Percentiles rank a stretch among this genome's conserved stretches.
phyloP scores from a whole-genome alignment of 2,329 filamentous ascomycete genomes.

The Neofusicoccum ribis region DNA sequence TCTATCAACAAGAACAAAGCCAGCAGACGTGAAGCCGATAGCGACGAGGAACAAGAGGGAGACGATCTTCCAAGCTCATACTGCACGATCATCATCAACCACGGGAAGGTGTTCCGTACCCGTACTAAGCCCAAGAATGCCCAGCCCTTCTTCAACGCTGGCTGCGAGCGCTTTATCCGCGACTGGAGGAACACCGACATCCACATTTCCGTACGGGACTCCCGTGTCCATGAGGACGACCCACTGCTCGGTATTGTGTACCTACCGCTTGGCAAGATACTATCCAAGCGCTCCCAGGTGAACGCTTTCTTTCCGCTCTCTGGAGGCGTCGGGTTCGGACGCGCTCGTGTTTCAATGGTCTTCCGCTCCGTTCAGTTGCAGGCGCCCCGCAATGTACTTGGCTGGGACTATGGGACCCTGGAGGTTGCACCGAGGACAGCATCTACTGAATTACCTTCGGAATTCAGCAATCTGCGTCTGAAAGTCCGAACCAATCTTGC shows the following conservation, averaged over 20 bases:
- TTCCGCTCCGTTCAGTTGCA: slow-evolving; percentile 69
- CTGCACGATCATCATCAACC: slow-evolving; percentile 72
- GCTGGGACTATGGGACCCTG: slow-evolving; percentile 72
- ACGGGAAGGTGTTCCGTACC: slow-evolving; percentile 68
- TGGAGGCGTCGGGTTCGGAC: slow-evolving; percentile 72
- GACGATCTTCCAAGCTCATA: slow-evolving; percentile 69
- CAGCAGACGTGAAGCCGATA: slow-evolving; percentile 51
- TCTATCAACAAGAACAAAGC: slow-evolving; percentile 56
- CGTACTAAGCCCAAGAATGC: slow-evolving; percentile 76
- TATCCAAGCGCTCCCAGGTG: slow-evolving; percentile 64
- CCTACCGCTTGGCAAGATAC: slow-evolving; percentile 62
- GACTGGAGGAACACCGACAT: slow-evolving; percentile 69
- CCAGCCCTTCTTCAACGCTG: slow-evolving; percentile 77
- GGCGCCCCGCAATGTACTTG: slow-evolving; percentile 58
- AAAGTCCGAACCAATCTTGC: slow-evolving; percentile 62
- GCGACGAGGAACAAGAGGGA: slow-evolving; percentile 61
- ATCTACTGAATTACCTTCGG: slow-evolving; percentile 50
- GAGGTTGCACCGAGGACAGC: slow-evolving; percentile 59
- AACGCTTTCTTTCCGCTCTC: slow-evolving; percentile 66
- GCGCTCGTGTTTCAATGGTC: slow-evolving; percentile 68
- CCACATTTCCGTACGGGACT: slow-evolving; percentile 67
- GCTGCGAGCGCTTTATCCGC: slow-evolving; percentile 69
- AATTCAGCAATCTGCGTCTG: slow-evolving; percentile 53
- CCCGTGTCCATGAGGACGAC: slow-evolving; percentile 68
- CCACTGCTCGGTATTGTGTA: slow-evolving; percentile 69